Percentiles rank a stretch among this genome's conserved stretches.
Conservation (phyloP, 202 grass and related monocot genomes). For the Schoenoplectus tabernaemontani region DNA sequence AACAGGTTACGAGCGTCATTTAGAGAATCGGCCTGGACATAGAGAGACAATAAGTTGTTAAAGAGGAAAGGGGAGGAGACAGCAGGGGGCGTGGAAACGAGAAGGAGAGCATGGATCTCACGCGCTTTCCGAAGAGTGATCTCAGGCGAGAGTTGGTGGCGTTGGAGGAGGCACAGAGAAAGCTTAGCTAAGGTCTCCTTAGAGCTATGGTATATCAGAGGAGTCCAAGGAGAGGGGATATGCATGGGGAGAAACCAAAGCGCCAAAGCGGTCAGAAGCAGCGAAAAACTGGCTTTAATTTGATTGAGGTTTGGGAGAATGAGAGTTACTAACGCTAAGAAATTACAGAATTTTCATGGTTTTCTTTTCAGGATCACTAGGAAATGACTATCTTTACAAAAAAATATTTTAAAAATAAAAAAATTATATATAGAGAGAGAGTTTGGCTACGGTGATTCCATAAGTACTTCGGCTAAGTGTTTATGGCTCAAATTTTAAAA, state of each 20-base stretch:
- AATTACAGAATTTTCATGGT: no score
- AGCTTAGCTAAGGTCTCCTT: neutral
- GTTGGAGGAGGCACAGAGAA: slow-evolving; percentile 27
- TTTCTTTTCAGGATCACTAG: no score
- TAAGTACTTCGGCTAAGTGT: no score
- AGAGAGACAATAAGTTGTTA: slow-evolving; percentile 81
- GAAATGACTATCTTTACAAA: no score
- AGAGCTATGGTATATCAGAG: neutral
- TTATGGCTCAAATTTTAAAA: no score
- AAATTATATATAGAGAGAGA: no score
- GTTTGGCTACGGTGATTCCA: no score
- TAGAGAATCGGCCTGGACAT: slow-evolving; percentile 35
- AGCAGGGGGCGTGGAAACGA: slow-evolving; percentile 23
- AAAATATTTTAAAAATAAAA: no score
- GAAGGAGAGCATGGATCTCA: slow-evolving; percentile 30
- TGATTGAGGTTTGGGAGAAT: no score
- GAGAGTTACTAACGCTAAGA: no score
- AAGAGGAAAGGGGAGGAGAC: slow-evolving; percentile 45
- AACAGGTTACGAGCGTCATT: slow-evolving; percentile 54
- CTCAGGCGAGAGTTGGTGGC: slow-evolving; percentile 26
- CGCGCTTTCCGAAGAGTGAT: slow-evolving; percentile 21
- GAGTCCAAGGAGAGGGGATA: neutral
- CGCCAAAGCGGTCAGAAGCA: no score
- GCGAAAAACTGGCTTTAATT: no score
- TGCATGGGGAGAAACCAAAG: neutral